phyloP scores from a whole-genome alignment of 768 basidiomycete genomes.

The Trametes cubensis region DNA sequence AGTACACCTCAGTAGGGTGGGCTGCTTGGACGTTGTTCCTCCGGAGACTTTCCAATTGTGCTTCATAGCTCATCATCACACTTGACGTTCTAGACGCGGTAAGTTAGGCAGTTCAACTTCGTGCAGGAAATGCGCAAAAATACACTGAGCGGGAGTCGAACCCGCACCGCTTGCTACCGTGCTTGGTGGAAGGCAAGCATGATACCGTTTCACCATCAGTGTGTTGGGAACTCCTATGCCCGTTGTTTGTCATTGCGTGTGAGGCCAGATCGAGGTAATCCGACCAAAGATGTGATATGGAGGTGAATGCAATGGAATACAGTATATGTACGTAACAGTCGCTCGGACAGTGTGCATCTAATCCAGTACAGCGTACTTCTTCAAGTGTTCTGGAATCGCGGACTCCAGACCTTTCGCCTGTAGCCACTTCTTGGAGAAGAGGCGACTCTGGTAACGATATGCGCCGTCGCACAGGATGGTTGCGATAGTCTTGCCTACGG shows the following conservation, averaged over 20 bases:
- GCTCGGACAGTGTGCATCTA: slow-evolving; percentile 30
- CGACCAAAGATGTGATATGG: too few species aligned
- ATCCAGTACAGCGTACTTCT: slow-evolving; percentile 88
- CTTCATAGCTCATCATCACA: too few species aligned
- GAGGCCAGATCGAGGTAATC: too few species aligned
- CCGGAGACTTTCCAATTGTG: neutral
- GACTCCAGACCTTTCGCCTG: slow-evolving; percentile 73
- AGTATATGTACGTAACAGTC: neutral
- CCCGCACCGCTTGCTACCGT: slow-evolving; percentile 31
- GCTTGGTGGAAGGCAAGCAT: slow-evolving; percentile 78
- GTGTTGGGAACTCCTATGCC: neutral
- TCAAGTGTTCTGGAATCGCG: slow-evolving; percentile 80
- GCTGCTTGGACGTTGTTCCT: neutral
- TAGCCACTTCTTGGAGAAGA: slow-evolving; percentile 95
- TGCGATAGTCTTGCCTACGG: slow-evolving; percentile 74
- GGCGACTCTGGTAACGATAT: slow-evolving; percentile 93
- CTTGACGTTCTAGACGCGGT: too few species aligned
- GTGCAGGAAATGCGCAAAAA: neutral
- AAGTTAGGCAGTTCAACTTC: too few species aligned
- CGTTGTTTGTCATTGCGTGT: too few species aligned
- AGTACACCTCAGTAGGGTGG: neutral
- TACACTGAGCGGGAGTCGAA: slow-evolving; percentile 33
- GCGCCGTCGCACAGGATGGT: slow-evolving; percentile 96
- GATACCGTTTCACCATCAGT: slow-evolving; percentile 48
- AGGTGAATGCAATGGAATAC: too few species aligned